Evolutionary conservation across 2,329 filamentous ascomycete species (phyloP), one percentile per base, ranked within the genome.

Genomic region (Lasiodiplodia citricola): DNA sequence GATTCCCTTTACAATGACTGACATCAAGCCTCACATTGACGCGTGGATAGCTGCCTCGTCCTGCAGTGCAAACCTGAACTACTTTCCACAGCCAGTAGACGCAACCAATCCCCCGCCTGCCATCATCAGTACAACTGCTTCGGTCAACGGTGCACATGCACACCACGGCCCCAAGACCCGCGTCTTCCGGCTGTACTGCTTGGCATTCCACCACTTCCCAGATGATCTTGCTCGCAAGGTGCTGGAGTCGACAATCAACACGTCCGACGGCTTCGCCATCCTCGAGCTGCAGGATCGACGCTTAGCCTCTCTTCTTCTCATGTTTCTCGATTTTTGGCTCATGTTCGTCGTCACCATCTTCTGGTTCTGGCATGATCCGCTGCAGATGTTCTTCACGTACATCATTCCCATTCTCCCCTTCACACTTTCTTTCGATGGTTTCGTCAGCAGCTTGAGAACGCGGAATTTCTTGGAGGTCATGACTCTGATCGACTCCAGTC

Each of bases 191-290:
- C 80, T 93, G 62, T 94, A 92, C 78, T 92, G 90, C 75, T 83
- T 93, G 2, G 87, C 90, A 1, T 94, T 94, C 74, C 92, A 94
- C 78, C 91, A 94, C 80, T 94, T 94, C 72, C 86, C 89, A 70
- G 89, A 93, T 74, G 79, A 80, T 4, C 78, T 89, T 21, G 91
- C 90, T 0, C 80, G 77, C 31, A 82, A 83, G 10, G 90, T 93
- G 37, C 76, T 94, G 38, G 83, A 82, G 65, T 88, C 91, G 75
- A 90, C 90, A 0, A 78, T 92, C 47, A 83, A 87, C 72, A 91
- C 87, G 0, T 86, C 87, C 65, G 86, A 91, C 70, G 91, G 87
- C 0, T 90, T 93, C 73, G 90, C 86, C 10, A 91, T 94, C 70
- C 89, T 93, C 70, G 91, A 93, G 79, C 84, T 93, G n/a, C 91